Conservation (phyloP, 2,329 filamentous ascomycete genomes). For the Mollisia scopiformis region DNA sequence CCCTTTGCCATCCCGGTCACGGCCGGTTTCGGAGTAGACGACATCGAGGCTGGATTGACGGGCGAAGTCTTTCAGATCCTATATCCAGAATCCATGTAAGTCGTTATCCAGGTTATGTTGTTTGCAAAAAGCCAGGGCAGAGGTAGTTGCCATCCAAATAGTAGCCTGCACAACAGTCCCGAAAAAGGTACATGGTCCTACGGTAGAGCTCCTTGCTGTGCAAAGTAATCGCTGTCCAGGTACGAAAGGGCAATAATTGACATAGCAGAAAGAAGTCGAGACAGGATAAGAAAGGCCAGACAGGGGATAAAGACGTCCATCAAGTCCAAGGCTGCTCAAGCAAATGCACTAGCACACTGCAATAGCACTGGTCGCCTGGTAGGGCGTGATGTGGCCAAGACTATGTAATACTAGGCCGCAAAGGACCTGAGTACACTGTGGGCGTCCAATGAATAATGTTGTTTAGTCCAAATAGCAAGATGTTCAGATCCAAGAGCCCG, state of each 20-base stretch:
- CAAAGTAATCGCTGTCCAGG: conserved; percentile 33
- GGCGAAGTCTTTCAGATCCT: conserved; percentile 99
- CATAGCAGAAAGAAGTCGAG: conserved; percentile 37
- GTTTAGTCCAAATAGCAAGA: conserved; percentile 40
- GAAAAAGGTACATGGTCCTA: conserved; percentile 34
- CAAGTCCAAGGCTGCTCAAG: conserved; percentile 36
- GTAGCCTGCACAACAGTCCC: conserved; percentile 31
- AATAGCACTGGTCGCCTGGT: conserved; percentile 27
- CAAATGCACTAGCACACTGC: conserved; percentile 39
- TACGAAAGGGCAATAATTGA: conserved; percentile 31
- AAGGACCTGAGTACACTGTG: conserved; percentile 31
- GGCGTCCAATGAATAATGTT: conserved; percentile 38
- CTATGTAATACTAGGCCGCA: conserved; percentile 29
- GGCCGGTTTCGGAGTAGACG: conserved; percentile 94
- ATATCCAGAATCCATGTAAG: conserved; percentile 82
- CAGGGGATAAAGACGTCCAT: conserved; percentile 28
- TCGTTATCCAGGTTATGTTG: conserved; percentile 50
- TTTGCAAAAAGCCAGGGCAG: conserved; percentile 32
- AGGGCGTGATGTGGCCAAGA: conserved; percentile 36
- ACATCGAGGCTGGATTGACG: conserved; percentile 96
- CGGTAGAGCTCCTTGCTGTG: conserved; percentile 30
- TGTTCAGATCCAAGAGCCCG: conserved; percentile 41
- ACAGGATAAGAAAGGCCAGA: conserved; percentile 36
- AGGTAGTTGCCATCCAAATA: conserved; percentile 35
- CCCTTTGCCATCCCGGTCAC: conserved; percentile 91